Evolutionary conservation across 208 protist genomes (phyloP), one percentile per base, ranked within the genome.

Genomic region (Acanthamoeba divionensis): DNA sequence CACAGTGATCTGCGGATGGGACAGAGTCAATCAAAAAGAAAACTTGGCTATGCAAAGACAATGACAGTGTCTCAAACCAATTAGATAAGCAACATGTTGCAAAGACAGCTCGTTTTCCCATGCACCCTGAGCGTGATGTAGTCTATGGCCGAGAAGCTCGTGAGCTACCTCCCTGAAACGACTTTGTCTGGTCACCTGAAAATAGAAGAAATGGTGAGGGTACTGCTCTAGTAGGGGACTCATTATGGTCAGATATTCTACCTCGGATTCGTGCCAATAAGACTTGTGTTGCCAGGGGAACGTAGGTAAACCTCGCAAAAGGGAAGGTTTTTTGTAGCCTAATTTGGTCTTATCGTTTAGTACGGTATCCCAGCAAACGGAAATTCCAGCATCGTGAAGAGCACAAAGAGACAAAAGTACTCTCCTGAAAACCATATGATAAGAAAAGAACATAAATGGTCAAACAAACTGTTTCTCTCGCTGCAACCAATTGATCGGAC

Each of bases 251-350:
- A n/a, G n/a, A n/a, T n/a, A n/a, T n/a, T n/a, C n/a, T n/a, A n/a
- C n/a, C n/a, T 75, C 66, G 3, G 66, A 75, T 45, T 75, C 66
- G 66, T 75, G 66, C 66, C 66, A 75, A 45, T n/a, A 75, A 45
- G 66, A 75, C 31, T 48, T 41, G 66, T 45, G 66, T 10, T 75
- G 66, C 66, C 66, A 75, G 8, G 66, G 66, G 66, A 75, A 75
- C 10, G 66, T 26, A 45, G 66, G 66, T 2, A 75, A 45, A 45
- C 15, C 66, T 18, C 66, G 66, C 33, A 75, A 21, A 45, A 75
- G 66, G 66, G 41, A 45, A 7, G 66, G 66, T 45, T 75, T 45
- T 36, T 45, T 36, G 66, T 48, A 24, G 33, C 66, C 66, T 21
- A 75, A 7, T 18, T 54, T 36, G 31, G 52, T 36, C 66, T 75